Evolutionary conservation across 306 rosid species (phyloP), one percentile per base, ranked within the genome.

Genomic region (Casuarina cunninghamiana): DNA sequence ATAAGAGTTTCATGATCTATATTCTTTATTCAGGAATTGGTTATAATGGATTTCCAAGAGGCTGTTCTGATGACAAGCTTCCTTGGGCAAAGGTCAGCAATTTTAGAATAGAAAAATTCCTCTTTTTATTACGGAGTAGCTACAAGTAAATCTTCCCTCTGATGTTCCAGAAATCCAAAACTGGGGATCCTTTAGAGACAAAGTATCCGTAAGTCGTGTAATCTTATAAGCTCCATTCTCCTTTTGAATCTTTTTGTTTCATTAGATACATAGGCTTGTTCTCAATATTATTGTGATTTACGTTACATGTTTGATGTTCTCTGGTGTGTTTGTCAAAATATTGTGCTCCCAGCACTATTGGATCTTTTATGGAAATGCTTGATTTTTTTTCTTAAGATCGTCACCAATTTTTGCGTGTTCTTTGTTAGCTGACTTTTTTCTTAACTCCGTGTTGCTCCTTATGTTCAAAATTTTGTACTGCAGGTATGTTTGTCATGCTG

Each of bases 401-500:
- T 41, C n/a, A 8, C 41, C 19, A 8, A 5, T 3, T 5, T 79
- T 72, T 68, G 17, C 38, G 9, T 65, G 5, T 46, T 16, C 8
- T 37, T 9, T 7, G 16, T 19, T 6, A 21, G 50, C 41, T 42
- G 4, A 21, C 6, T 11, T 41, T 66, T 3, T 57, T 17, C 42
- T 42, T 6, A 7, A 8, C 71, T 3, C 71, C 26, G 43, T 75
- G 53, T 51, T 72, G 42, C 71, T 77, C 51, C 16, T 50, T 42
- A 43, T 39, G 58, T 60, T 65, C 75, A n/a, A 45, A 45, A 78
- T 62, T 78, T 26, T 48, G 58, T 82, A 41, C 72, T 70, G 44
- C 68, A 95, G 98, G 55, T 95, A 89, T 85, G 98, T 95, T 75
- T 95, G 98, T 78, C 98, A 95, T 75, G 97, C 98, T 55, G 98